Evolutionary conservation across 352 stramenopile species (phyloP), one percentile per base, ranked within the genome.

Genomic region (Phytopythium delawarense): DNA sequence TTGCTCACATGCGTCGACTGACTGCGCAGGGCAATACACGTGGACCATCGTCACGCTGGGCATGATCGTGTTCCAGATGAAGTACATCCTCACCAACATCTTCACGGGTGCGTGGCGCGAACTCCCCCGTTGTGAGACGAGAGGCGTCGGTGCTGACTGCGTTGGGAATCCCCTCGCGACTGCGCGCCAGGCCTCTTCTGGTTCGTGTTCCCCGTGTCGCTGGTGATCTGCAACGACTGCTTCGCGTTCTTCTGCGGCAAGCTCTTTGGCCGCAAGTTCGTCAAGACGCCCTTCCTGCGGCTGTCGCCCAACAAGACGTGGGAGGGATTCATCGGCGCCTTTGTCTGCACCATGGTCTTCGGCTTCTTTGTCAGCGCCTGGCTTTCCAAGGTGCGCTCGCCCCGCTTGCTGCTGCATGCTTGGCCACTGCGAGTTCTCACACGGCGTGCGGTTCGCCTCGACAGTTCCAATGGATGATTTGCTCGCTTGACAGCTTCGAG

Each of bases 241-340:
- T 98, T 98, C 79, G 94, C 96, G 4, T 98, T 98, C 67, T 94
- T 98, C 57, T 96, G 82, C 56, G 87, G 87, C 42, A 93, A 93
- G 52, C 58, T 94, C 28, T 90, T 88, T 68, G 87, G 87, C 18
- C 85, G 84, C 49, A 92, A 91, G 66, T 93, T 99, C 63, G 97
- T 99, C 68, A 96, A 96, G 67, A 77, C 88, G 52, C 78, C 81
- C 48, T 95, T 95, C 66, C 60, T 95, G 61, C 79, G 82, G 12
- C 85, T 99, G 54, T 98, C 91, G 37, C 98, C 98, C 20, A 99
- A 99, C 73, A 99, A 99, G 77, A 99, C 97, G 7, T 99, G 97
- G 97, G 98, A 99, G 69, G 97, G 97, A 4, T 99, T 99, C 64
- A 96, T 99, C 32, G 97, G 97, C 39, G 97, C 95, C 11, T 95